Evolutionary conservation across 1,284 basidiomycete genomes (phyloP).

Genomic region (Cystobasidium sp.): DNA sequence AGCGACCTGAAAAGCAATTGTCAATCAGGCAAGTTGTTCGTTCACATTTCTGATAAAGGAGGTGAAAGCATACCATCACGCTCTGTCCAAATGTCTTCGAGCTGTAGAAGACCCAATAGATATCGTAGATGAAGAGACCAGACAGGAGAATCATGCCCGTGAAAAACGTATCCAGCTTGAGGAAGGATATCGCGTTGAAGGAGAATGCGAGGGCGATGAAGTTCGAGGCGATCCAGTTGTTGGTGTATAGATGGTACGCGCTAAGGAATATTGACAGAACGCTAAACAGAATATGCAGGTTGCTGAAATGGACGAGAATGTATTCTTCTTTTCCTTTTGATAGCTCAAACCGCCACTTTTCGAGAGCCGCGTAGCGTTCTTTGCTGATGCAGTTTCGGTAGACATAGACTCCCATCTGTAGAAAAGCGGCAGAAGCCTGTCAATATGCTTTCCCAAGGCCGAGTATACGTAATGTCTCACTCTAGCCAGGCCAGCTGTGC

Average conservation of each 20-base stretch:
- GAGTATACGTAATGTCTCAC: conserved; percentile 8
- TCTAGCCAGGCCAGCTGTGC: conserved; percentile 46
- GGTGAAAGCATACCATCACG: conserved; percentile 45
- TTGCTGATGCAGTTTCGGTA: conserved; percentile 6
- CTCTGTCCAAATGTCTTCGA: conserved; percentile 58
- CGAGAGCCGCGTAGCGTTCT: conserved; percentile 13
- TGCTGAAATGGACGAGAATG: conserved; percentile 56
- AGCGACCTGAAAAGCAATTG: conserved; percentile 61
- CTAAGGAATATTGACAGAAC: conserved; percentile 71
- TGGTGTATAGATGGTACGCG: conserved; percentile 60
- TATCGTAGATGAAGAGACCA: conserved; percentile 84
- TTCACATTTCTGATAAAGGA: not conserved
- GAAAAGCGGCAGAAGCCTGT: conserved; percentile 50
- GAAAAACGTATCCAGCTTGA: conserved; percentile 87
- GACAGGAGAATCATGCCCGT: conserved; percentile 82
- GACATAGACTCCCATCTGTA: conserved; percentile 18
- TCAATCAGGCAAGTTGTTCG: not conserved
- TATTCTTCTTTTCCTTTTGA: conserved; percentile 54
- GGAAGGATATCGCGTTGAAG: conserved; percentile 76
- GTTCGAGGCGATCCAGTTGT: conserved; percentile 76
- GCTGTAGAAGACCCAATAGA: conserved; percentile 67
- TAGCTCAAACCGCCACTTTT: conserved; percentile 44
- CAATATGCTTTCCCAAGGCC: not conserved
- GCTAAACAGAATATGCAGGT: conserved; percentile 66
- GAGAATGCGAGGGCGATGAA: conserved; percentile 82